These are phyloP conservation scores for Pseudocercospora fijiensis DNA, from an alignment of 2,329 filamentous ascomycete species.

Conservation along the genomic window DNA sequence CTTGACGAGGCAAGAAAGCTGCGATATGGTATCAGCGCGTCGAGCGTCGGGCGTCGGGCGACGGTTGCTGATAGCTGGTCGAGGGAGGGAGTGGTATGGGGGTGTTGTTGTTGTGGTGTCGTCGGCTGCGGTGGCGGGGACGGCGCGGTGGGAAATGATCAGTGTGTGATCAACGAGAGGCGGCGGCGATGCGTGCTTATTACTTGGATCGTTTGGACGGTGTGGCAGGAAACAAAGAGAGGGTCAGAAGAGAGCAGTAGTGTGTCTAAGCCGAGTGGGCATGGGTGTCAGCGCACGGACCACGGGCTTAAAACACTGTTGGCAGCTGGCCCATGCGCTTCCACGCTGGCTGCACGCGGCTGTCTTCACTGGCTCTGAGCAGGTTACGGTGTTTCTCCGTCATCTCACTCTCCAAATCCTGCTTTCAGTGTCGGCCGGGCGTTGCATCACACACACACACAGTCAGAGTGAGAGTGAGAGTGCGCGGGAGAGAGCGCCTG, in stretches of 20 bases:
- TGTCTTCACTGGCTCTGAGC: neutral
- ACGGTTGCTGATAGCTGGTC: slow-evolving; percentile 19
- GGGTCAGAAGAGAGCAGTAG: neutral
- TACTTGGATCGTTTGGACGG: slow-evolving; percentile 9
- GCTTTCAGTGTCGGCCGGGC: neutral
- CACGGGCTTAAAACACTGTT: no score
- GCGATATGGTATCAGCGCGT: slow-evolving; percentile 20
- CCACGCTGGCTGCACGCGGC: no score
- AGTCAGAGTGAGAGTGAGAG: neutral
- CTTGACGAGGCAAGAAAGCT: slow-evolving; percentile 40
- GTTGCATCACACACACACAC: neutral
- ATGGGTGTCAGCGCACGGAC: neutral
- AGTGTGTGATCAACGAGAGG: neutral
- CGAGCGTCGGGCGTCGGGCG: slow-evolving; percentile 20
- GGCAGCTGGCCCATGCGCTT: no score
- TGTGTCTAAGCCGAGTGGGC: neutral
- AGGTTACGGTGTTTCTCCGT: neutral
- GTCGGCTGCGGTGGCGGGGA: slow-evolving; percentile 12
- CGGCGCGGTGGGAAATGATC: slow-evolving; percentile 4
- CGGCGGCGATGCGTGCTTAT: slow-evolving; percentile 5
- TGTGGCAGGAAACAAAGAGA: neutral
- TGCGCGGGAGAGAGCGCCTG: neutral
- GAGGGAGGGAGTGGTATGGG: slow-evolving; percentile 7
- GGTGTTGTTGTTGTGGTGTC: slow-evolving; percentile 9
- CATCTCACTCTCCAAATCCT: neutral